Base-by-base conservation (phyloP, 441 rosid genomes). In the Gossypium schwendimanii region DNA sequence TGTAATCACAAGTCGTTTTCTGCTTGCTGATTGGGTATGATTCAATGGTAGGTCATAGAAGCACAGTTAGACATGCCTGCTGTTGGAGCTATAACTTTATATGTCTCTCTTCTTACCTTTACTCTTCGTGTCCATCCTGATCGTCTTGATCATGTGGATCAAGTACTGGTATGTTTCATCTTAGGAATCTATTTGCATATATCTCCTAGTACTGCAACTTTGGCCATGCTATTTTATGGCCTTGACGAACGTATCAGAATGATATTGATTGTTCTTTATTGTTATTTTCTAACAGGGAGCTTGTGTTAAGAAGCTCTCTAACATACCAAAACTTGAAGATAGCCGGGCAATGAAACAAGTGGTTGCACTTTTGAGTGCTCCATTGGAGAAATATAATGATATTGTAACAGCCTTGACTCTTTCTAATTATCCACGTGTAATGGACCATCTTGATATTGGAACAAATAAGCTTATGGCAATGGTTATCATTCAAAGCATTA, bases 91-190 rank as follows among this genome's bases (percentile, higher is more conserved):
- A 81, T 87, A 81, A 77, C 86, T 69, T 81, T 88, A 82, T 83
- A 82, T 67, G 93, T 88, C 79, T 87, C 93, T 72, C 89, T 88
- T 80, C 88, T 88, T 64, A 85, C 89, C 36, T 88, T 88, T 74
- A 86, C 91, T 36, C 93, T 88, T 68, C 85, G 79, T 75, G 93
- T 88, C 70, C 93, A 88, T 80, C 88, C 87, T 68, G 91, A 85
- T 81, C 86, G 90, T 71, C 90, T 88, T 79, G 89, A 87, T 84
- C 85, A 88, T 79, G 93, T 87, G 77, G 91, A 88, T 81, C 89
- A 85, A 84, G 82, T 88, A 53, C 79, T 88, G 93, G 92, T 88
- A 86, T 76, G 82, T 73, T 60, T 72, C 78, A 62, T 77, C 82
- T 73, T 31, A 15, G 63, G 55, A 49, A 39, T 72, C 67, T 26